A percentile compares a stretch with the other conserved stretches of the same genome.
Evolutionary conservation across 148 eudicot species (phyloP).

Genomic region (Nepenthes mirabilis): DNA sequence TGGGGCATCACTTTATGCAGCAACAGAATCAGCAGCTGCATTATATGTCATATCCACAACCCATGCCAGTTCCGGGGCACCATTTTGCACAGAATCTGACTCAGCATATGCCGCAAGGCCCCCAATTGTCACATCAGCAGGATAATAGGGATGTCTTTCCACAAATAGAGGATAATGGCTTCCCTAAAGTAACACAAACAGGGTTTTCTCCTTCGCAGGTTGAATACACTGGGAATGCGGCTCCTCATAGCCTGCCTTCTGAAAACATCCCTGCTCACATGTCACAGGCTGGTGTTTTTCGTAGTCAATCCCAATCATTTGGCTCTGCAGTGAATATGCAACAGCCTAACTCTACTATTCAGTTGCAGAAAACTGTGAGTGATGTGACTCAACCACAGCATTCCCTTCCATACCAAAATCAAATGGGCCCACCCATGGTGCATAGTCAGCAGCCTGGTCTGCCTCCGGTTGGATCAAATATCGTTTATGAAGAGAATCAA

Average conservation of each 20-base stretch:
- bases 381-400: constrained; percentile 38
- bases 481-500: constrained; percentile 46
- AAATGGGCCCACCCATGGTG: constrained; percentile 35
- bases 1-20: constrained; percentile 19
- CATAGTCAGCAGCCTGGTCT: constrained; percentile 44
- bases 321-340: constrained; percentile 35
- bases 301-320: constrained; percentile 30
- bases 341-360: constrained; percentile 28
- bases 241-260: constrained; percentile 26
- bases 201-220: constrained; percentile 29
- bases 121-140: constrained; percentile 35
- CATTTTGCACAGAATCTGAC: constrained; percentile 36
- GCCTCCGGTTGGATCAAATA: constrained; percentile 32
- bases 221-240: constrained; percentile 28
- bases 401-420: constrained; percentile 49
- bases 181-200: constrained; percentile 34
- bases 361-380: constrained; percentile 21
- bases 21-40: constrained; percentile 40
- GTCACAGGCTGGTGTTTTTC: constrained; percentile 33
- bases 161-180: constrained; percentile 44
- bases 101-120: constrained; percentile 45
- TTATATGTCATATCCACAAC: constrained; percentile 44
- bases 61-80: constrained; percentile 35
- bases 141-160: constrained; percentile 36
- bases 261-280: constrained; percentile 24